These are phyloP conservation scores for Aspergillus cristatus DNA, from an alignment of 495 filamentous ascomycete species.

Conservation along the genomic window DNA sequence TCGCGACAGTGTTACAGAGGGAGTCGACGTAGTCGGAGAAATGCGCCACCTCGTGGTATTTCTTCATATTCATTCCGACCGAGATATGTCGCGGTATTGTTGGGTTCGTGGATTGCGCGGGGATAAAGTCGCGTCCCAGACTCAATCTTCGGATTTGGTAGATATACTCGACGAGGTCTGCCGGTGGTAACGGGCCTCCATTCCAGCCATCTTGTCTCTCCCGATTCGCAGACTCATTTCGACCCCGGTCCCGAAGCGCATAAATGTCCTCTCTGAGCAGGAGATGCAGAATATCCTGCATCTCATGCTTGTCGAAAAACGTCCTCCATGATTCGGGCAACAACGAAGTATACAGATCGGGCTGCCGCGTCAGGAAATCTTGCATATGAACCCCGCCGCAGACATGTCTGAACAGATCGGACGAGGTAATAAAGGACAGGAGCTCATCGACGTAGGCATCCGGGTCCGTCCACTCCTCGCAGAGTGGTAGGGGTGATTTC, in stretches of 20 bases:
- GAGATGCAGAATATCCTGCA: conserved; percentile 73
- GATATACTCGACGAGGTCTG: conserved; percentile 64
- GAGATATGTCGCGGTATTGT: conserved; percentile 58
- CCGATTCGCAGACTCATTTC: neutral
- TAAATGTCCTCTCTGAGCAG: conserved; percentile 65
- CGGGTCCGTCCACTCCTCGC: conserved; percentile 43
- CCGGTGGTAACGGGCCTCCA: conserved; percentile 50
- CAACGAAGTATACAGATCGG: conserved; percentile 63
- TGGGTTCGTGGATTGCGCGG: conserved; percentile 19
- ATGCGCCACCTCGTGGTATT: conserved; percentile 77
- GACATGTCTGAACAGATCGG: conserved; percentile 71
- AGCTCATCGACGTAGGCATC: conserved; percentile 74
- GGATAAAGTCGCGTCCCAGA: conserved; percentile 51
- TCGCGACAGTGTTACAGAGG: conserved; percentile 43
- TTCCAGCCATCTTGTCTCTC: conserved; percentile 32
- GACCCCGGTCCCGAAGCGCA: conserved; percentile 8
- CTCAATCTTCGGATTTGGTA: conserved; percentile 60
- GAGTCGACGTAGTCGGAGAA: conserved; percentile 53
- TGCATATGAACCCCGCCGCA: conserved; percentile 93
- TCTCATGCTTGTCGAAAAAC: conserved; percentile 60
- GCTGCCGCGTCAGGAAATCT: conserved; percentile 87
- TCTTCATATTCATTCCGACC: conserved; percentile 93
- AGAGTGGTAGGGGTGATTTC: conserved; percentile 44
- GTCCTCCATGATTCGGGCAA: conserved; percentile 71
- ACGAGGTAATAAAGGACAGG: conserved; percentile 63